Evolutionary conservation across 2,329 filamentous ascomycete species (phyloP).

Genomic region (Penicillium sp.): DNA sequence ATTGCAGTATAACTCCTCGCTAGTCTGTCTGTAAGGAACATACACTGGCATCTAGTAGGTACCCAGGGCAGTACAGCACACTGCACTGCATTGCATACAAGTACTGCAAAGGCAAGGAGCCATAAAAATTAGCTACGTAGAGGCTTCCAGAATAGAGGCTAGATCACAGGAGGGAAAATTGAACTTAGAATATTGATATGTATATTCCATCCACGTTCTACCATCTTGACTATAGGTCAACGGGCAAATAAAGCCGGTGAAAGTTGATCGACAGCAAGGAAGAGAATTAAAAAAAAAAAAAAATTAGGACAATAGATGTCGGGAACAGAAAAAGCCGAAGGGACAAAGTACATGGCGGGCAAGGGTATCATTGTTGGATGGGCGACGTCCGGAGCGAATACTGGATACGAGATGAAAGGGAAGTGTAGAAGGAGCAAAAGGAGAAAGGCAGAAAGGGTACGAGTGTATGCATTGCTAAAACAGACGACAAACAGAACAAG

Average conservation of each 20-base stretch:
- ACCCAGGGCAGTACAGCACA: neutral
- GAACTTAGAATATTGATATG: neutral
- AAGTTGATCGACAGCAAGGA: neutral
- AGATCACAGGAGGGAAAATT: neutral
- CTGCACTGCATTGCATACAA: neutral
- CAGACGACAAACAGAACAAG: conserved; percentile 18
- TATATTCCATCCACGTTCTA: neutral
- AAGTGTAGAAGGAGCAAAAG: conserved; percentile 2
- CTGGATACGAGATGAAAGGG: neutral
- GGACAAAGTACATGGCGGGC: conserved; percentile 2
- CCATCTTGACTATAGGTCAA: neutral
- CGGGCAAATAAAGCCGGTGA: neutral
- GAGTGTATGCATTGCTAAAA: conserved; percentile 13
- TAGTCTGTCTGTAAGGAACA: neutral
- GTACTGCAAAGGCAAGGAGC: neutral
- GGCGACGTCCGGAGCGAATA: neutral
- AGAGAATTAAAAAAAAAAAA: conserved; percentile 1
- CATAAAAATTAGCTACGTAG: neutral
- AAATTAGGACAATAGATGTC: neutral
- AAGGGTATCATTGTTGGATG: neutral
- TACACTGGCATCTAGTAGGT: neutral
- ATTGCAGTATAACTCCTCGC: too few species aligned
- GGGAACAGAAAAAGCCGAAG: neutral
- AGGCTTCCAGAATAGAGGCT: neutral
- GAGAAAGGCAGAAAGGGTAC: neutral